Evolutionary conservation across 23 red algal species (phyloP).

Genomic region (Chondrus crispus): DNA sequence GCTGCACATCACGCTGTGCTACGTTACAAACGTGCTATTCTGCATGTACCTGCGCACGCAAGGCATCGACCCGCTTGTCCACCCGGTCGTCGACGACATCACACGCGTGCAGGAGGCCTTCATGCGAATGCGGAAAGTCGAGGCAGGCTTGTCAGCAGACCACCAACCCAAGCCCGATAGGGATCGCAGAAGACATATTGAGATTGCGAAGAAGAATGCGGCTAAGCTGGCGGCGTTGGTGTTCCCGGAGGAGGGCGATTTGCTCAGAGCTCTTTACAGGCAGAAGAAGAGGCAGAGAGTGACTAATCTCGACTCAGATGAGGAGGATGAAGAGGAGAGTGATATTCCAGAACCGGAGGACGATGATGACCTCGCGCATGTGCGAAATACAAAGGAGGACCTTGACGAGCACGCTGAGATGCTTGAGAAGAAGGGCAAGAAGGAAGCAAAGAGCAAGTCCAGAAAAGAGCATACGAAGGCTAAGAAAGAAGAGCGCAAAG

Average conservation of each 20-base stretch:
- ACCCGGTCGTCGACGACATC: slow-evolving; percentile 59
- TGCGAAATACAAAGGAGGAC: neutral
- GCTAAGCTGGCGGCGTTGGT: slow-evolving; percentile 38
- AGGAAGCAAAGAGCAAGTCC: neutral
- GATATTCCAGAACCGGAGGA: neutral
- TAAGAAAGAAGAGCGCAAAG: neutral
- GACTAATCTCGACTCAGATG: neutral
- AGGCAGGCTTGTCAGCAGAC: slow-evolving; percentile 24
- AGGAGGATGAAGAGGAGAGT: neutral
- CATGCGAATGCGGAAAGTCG: slow-evolving; percentile 57
- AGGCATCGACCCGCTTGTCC: slow-evolving; percentile 33
- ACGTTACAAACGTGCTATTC: slow-evolving; percentile 49
- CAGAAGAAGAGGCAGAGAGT: neutral
- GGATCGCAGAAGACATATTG: slow-evolving; percentile 33
- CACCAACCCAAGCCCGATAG: slow-evolving; percentile 5
- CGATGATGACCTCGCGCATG: neutral
- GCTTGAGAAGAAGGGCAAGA: neutral
- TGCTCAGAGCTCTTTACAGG: slow-evolving; percentile 29
- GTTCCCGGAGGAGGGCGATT: slow-evolving; percentile 28
- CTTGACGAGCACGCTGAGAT: neutral
- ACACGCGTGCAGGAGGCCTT: slow-evolving; percentile 55
- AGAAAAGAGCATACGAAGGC: neutral
- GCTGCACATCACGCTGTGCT: slow-evolving; percentile 47
- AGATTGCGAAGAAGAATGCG: slow-evolving; percentile 5
- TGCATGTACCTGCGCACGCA: slow-evolving; percentile 73